A percentile compares a stretch with the other conserved stretches of the same genome.
Conservation (phyloP, 2,329 filamentous ascomycete species). For the Dactylellina sp. region DNA sequence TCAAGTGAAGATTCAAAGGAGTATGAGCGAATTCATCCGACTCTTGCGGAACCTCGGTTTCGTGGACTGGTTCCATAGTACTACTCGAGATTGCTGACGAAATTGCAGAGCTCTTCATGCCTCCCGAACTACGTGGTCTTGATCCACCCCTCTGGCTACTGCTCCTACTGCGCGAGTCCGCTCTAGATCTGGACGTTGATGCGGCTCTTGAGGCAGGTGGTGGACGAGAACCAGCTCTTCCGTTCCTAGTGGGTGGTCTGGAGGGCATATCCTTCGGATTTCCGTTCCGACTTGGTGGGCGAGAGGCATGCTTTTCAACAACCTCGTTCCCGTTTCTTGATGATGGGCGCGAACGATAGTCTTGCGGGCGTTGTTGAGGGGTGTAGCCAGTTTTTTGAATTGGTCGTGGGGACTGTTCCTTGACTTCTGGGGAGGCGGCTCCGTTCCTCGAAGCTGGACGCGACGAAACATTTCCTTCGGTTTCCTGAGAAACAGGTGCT, state of each 20-base stretch:
- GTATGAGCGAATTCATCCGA: neutral
- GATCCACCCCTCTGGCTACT: slow-evolving; percentile 23
- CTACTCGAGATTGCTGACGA: slow-evolving; percentile 3
- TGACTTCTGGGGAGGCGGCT: neutral
- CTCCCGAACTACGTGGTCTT: slow-evolving; percentile 27
- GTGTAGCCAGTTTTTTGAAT: slow-evolving; percentile 31
- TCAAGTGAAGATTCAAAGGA: slow-evolving; percentile 8
- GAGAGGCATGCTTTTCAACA: neutral
- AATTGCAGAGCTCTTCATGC: slow-evolving; percentile 5
- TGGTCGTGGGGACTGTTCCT: slow-evolving; percentile 1
- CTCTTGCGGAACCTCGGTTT: slow-evolving; percentile 16
- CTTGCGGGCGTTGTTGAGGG: slow-evolving; percentile 28
- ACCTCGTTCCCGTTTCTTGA: slow-evolving; percentile 10
- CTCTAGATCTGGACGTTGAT: slow-evolving; percentile 12
- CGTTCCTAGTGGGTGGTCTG: slow-evolving; percentile 32
- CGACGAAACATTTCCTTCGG: slow-evolving; percentile 2
- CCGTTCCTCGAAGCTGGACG: slow-evolving; percentile 19
- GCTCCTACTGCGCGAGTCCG: slow-evolving; percentile 27
- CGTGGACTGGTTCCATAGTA: slow-evolving; percentile 20
- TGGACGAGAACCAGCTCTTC: slow-evolving; percentile 32
- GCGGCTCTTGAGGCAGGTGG: slow-evolving; percentile 21
- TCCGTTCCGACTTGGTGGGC: slow-evolving; percentile 2
- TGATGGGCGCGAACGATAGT: slow-evolving; percentile 33
- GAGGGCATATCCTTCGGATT: neutral
- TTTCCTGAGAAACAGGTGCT: neutral